A percentile compares a stretch with the other conserved stretches of the same genome.
Conservation (phyloP, 1,284 basidiomycete genomes). For the Kwoniella shivajii region DNA sequence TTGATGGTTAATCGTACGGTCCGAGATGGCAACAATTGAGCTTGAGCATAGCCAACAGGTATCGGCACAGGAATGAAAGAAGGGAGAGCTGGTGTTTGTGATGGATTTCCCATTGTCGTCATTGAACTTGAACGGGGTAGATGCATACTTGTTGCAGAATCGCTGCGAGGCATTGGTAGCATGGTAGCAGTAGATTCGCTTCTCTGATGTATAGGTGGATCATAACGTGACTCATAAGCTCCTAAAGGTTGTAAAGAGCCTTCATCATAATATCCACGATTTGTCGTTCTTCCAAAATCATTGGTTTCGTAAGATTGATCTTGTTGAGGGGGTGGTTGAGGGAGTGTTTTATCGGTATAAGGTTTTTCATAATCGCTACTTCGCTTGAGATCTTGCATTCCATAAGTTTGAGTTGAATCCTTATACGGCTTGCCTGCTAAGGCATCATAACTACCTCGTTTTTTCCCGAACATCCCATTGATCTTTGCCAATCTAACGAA, state of each 20-base stretch:
- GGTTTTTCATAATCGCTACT: slow-evolving; percentile 2
- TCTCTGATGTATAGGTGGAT: not conserved
- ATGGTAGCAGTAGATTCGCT: slow-evolving; percentile 4
- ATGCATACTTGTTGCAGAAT: not conserved
- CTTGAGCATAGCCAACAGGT: slow-evolving; percentile 64
- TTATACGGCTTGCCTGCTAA: slow-evolving; percentile 27
- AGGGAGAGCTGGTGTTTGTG: not conserved
- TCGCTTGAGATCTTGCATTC: slow-evolving; percentile 26
- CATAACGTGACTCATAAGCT: slow-evolving; percentile 27
- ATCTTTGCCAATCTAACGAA: slow-evolving; percentile 64
- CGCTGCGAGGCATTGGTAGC: slow-evolving; percentile 6
- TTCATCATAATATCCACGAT: slow-evolving; percentile 32
- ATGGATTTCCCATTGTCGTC: not conserved
- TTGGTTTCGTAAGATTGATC: not conserved
- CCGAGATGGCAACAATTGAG: slow-evolving; percentile 74
- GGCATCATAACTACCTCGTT: slow-evolving; percentile 2
- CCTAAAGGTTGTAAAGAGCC: slow-evolving; percentile 35
- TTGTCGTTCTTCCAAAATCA: slow-evolving; percentile 20
- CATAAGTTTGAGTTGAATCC: slow-evolving; percentile 20
- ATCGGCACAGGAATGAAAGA: slow-evolving; percentile 30
- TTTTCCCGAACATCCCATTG: slow-evolving; percentile 59
- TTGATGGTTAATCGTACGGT: slow-evolving; percentile 73
- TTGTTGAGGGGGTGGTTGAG: slow-evolving; percentile 13
- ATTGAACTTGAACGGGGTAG: not conserved
- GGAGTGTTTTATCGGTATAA: slow-evolving; percentile 32